Evolutionary conservation across 352 stramenopile species (phyloP).

Genomic region (Halophytophthora batemanensis): DNA sequence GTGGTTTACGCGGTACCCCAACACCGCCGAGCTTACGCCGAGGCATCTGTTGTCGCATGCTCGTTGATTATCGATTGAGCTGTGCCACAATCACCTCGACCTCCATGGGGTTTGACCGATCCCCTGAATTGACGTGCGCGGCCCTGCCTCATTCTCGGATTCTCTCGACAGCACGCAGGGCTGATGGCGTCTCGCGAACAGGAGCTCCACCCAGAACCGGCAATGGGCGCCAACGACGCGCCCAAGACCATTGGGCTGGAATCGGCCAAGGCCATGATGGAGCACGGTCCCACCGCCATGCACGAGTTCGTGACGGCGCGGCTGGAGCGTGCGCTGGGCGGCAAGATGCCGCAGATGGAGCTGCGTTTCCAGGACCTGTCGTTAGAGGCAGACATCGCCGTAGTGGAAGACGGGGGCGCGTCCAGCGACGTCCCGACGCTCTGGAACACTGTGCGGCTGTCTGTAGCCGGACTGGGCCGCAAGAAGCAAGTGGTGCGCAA

Average conservation of each 20-base stretch:
- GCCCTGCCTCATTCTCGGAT: too few species aligned
- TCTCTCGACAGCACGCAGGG: too few species aligned
- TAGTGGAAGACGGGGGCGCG: neutral
- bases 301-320: conserved; percentile 6
- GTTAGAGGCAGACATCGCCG: conserved; percentile 10
- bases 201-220: neutral
- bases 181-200: too few species aligned
- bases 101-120: too few species aligned
- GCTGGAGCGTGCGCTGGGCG: conserved; percentile 12
- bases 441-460: neutral
- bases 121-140: too few species aligned
- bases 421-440: conserved; percentile 3
- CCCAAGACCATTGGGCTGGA: neutral
- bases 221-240: neutral
- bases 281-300: conserved; percentile 9
- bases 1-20: too few species aligned
- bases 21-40: too few species aligned
- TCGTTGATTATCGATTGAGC: too few species aligned
- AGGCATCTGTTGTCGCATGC: too few species aligned
- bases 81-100: too few species aligned
- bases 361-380: conserved; percentile 30
- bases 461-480: neutral
- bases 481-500: conserved; percentile 11
- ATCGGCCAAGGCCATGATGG: conserved; percentile 1
- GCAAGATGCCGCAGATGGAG: conserved; percentile 26